Evolutionary conservation across 2,329 filamentous ascomycete genomes (phyloP).

Genomic region (Fusarium sambucinum): DNA sequence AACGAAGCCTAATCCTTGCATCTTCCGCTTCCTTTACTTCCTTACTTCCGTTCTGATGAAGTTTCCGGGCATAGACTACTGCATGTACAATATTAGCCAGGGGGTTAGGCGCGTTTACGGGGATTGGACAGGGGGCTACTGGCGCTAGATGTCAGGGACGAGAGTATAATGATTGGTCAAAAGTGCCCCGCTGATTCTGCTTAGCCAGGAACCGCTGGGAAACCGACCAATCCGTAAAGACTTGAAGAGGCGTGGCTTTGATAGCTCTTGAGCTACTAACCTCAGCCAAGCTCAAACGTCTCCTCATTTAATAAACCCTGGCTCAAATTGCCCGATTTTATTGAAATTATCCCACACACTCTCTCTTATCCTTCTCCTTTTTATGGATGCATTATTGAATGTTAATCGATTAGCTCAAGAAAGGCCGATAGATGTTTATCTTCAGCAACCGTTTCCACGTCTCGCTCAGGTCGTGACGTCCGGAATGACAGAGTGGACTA

Average conservation of each 20-base stretch:
- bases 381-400: conserved; percentile 4
- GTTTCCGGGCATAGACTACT: too few species aligned
- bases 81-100: conserved; percentile 12
- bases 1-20: conserved; percentile 14
- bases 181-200: conserved; percentile 20
- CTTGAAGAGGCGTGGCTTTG: conserved; percentile 21
- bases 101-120: conserved; percentile 17
- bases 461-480: background rate
- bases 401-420: background rate
- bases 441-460: conserved; percentile 6
- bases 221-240: conserved; percentile 31
- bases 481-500: background rate
- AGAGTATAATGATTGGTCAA: conserved; percentile 37
- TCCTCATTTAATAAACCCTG: conserved; percentile 9
- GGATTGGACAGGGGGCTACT: conserved; percentile 25
- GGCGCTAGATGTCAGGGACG: conserved; percentile 46
- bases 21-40: background rate
- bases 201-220: conserved; percentile 47
- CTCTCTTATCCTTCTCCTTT: conserved; percentile 19
- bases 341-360: conserved; percentile 38
- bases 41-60: conserved; percentile 11
- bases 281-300: conserved; percentile 25
- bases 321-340: conserved; percentile 18
- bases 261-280: conserved; percentile 11
- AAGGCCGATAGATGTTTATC: conserved; percentile 8